Evolutionary conservation across 2,329 filamentous ascomycete genomes (phyloP).

Genomic region (Diaporthe sp.): DNA sequence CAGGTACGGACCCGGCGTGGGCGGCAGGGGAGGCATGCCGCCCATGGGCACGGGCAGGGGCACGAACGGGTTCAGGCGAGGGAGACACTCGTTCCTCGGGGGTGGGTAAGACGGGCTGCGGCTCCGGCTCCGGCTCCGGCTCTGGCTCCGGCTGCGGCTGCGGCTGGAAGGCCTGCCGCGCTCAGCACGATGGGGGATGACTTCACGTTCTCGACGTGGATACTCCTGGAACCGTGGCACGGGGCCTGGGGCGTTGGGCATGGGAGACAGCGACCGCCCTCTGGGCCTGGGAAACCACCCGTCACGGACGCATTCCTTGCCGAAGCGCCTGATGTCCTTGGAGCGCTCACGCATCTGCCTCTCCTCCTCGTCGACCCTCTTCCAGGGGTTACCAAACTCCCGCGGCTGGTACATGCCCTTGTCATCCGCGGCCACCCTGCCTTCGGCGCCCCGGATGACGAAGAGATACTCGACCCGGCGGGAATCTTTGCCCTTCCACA

Average conservation of each 20-base stretch:
- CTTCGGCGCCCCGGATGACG: slow-evolving; percentile 45
- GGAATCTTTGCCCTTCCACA: slow-evolving; percentile 45
- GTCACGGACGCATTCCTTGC: background rate
- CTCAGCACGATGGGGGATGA: background rate
- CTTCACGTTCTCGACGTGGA: background rate
- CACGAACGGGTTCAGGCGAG: slow-evolving; percentile 22
- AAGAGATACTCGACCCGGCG: slow-evolving; percentile 43
- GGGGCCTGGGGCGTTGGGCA: background rate
- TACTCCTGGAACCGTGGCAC: background rate
- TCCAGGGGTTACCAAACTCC: slow-evolving; percentile 46
- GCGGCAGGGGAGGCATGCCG: slow-evolving; percentile 1
- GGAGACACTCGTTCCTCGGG: background rate
- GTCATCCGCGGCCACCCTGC: slow-evolving; percentile 36
- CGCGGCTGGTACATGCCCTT: slow-evolving; percentile 40
- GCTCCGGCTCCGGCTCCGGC: slow-evolving; percentile 22
- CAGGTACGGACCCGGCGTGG: background rate
- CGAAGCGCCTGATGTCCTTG: slow-evolving; percentile 15
- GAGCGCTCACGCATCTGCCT: slow-evolving; percentile 28
- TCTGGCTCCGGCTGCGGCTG: background rate
- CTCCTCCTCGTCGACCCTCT: slow-evolving; percentile 43
- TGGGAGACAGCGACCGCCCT: slow-evolving; percentile 26
- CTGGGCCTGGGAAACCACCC: background rate
- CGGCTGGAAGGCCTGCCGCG: background rate
- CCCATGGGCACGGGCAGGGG: background rate
- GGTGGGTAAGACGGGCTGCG: background rate